Percentiles rank a stretch among this genome's conserved stretches.
Conservation (phyloP, 345 rosid species). For the Eucalyptus urophylla region DNA sequence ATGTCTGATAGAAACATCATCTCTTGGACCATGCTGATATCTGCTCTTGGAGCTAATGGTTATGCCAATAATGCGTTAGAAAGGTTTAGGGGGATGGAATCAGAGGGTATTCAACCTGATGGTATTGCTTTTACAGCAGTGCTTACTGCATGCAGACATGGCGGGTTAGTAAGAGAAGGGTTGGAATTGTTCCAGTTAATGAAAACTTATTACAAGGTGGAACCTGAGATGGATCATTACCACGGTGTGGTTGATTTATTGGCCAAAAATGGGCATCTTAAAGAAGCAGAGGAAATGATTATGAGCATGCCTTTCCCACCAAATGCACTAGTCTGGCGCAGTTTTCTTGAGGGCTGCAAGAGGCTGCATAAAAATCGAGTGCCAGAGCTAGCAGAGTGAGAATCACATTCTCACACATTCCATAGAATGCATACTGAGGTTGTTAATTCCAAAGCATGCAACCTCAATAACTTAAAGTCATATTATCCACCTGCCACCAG, state of each 20-base stretch:
- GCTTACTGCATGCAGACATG: conserved; percentile 64
- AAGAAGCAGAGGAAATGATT: conserved; percentile 62
- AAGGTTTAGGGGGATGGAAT: conserved; percentile 45
- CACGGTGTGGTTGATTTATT: conserved; percentile 61
- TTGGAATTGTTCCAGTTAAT: conserved; percentile 49
- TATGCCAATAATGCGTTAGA: conserved; percentile 41
- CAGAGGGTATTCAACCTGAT: conserved; percentile 53
- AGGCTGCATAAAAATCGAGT: not conserved
- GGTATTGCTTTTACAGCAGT: conserved; percentile 52
- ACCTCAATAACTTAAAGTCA: not conserved
- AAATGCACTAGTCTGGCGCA: conserved; percentile 54
- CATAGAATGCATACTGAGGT: not conserved
- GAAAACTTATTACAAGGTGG: conserved; percentile 33
- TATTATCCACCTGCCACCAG: not conserved
- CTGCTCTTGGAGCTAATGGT: conserved; percentile 67
- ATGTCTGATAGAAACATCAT: conserved; percentile 42
- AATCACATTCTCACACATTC: not conserved
- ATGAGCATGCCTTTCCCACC: conserved; percentile 65
- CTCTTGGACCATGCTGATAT: conserved; percentile 77
- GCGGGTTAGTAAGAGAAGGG: conserved; percentile 69
- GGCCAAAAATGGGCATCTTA: conserved; percentile 41
- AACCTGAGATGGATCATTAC: conserved; percentile 70
- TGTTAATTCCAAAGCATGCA: not conserved
- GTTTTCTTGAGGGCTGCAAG: conserved; percentile 65
- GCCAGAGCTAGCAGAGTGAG: not conserved